These are phyloP conservation scores for Cytospora piceicola DNA, from an alignment of 2,329 filamentous ascomycete genomes.

Conservation along the genomic window DNA sequence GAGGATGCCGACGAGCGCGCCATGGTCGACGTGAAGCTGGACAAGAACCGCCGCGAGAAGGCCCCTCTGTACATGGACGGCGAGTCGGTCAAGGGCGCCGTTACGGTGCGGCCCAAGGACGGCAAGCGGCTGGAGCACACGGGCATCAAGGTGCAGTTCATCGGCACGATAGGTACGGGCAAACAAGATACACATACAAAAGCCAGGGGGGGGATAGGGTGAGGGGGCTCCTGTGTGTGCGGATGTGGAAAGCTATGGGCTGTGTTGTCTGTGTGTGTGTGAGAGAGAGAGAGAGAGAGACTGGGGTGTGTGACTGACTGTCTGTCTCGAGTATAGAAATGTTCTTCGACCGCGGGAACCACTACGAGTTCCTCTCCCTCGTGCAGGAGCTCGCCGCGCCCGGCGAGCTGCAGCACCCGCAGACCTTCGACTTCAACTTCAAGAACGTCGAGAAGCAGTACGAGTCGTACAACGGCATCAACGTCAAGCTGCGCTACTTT, in stretches of 20 bases:
- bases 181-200: no score
- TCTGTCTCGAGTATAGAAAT: constrained; percentile 69
- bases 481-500: constrained; percentile 98
- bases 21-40: constrained; percentile 96
- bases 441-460: constrained; percentile 99
- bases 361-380: constrained; percentile 97
- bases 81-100: constrained; percentile 94
- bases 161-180: constrained; percentile 86
- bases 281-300: no score
- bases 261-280: no score
- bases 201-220: no score
- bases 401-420: constrained; percentile 96
- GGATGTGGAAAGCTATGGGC: no score
- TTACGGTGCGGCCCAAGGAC: constrained; percentile 95
- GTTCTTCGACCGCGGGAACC: constrained; percentile 99
- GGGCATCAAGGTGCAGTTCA: constrained; percentile 99
- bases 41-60: constrained; percentile 97
- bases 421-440: constrained; percentile 99
- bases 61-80: constrained; percentile 97
- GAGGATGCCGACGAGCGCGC: constrained; percentile 92
- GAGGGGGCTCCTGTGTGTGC: background rate
- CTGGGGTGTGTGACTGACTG: no score
- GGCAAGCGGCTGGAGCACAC: constrained; percentile 97
- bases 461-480: constrained; percentile 99
- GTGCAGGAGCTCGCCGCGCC: constrained; percentile 96